Evolutionary conservation across 305 asterid genomes (phyloP), one percentile per base, ranked within the genome.

Genomic region (Fraxinus platypoda): DNA sequence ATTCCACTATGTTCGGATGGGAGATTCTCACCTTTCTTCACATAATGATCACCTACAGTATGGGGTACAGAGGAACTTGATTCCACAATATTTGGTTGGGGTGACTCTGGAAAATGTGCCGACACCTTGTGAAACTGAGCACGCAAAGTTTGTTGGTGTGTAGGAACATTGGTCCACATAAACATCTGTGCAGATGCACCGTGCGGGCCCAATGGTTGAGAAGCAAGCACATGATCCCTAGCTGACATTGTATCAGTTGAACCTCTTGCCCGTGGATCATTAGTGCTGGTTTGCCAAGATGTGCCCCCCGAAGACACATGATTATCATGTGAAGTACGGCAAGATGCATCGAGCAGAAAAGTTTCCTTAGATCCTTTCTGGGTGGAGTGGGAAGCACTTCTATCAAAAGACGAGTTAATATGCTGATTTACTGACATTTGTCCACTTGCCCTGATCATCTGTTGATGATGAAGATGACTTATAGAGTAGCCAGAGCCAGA

Each of bases 31-130:
- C 83, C 88, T 57, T 79, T 84, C 17, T 73, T 68, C 21, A 75
- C 86, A 83, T 87, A 89, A 64, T 72, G 87, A 79, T 77, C 86
- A 25, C 71, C 89, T 74, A 84, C 89, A 74, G 78, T 80, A 21
- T 83, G 82, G 83, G 85, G 84, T 82, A 88, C 88, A 85, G 88
- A 78, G 26, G 84, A 74, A 89, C 95, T 87, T 80, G 93, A 87
- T 78, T 90, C 95, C 88, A 85, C 88, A 85, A 87, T 82, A 78
- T 87, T 89, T 66, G 87, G 87, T 82, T 77, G 93, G 89, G 83
- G 78, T 59, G 84, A 49, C 81, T 83, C 88, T 49, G 90, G 70
- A 78, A 62, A 74, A 59, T 82, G 89, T 74, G 93, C 87, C 25
- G 93, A 74, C 49, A 46, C 84, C 83, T 87, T 83, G 81, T 75